Conservation (phyloP, 345 rosid species). For the Aethionema arabicum region DNA sequence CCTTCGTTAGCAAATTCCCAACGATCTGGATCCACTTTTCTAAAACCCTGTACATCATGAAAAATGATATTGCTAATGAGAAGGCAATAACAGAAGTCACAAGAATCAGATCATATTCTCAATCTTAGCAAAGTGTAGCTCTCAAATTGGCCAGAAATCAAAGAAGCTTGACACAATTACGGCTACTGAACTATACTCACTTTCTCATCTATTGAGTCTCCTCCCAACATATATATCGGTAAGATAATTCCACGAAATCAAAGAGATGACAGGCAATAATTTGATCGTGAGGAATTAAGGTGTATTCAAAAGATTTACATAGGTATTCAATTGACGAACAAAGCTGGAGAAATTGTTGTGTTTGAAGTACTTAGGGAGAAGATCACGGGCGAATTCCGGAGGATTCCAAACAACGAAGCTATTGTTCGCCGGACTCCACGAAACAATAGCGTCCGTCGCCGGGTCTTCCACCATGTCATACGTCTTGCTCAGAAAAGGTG, state of each 20-base stretch:
- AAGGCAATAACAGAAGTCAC: too few relatives aligned
- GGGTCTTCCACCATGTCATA: conserved; percentile 95
- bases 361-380: conserved; percentile 82
- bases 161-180: too few relatives aligned
- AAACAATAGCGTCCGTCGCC: conserved; percentile 64
- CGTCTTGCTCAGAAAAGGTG: conserved; percentile 88
- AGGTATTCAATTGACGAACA: conserved; percentile 86
- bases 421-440: conserved; percentile 77
- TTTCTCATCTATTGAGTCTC: too few relatives aligned
- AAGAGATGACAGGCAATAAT: not conserved
- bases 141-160: too few relatives aligned
- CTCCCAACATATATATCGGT: too few relatives aligned
- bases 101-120: too few relatives aligned
- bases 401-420: conserved; percentile 91
- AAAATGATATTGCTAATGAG: too few relatives aligned
- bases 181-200: too few relatives aligned
- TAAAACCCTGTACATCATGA: conserved; percentile 39
- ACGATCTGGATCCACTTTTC: conserved; percentile 56
- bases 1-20: conserved; percentile 55
- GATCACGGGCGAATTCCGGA: conserved; percentile 78
- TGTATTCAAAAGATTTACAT: conserved; percentile 40
- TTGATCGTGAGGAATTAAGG: not conserved
- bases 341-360: conserved; percentile 94
- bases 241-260: not conserved
- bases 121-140: too few relatives aligned